Conservation (phyloP, 352 stramenopile genomes). For the Peronospora farinosa region DNA sequence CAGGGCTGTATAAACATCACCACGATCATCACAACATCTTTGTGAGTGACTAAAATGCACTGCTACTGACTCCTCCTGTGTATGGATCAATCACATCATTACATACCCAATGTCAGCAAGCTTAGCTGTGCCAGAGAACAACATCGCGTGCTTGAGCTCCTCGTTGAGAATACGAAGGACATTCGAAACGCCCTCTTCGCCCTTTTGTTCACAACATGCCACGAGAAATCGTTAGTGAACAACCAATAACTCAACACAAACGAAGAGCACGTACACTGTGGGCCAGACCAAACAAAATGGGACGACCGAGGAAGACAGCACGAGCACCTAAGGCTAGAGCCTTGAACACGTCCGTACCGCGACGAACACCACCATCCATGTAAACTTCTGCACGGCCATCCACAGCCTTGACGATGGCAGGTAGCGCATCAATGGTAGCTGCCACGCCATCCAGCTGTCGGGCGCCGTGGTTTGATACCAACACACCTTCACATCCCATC, state of each 20-base stretch:
- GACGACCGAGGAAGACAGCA: constrained; percentile 92
- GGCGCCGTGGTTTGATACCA: constrained; percentile 93
- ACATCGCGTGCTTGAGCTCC: constrained; percentile 91
- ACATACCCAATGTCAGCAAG: constrained; percentile 72
- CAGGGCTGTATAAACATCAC: constrained; percentile 16
- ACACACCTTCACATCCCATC: constrained; percentile 87
- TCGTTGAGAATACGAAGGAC: constrained; percentile 88
- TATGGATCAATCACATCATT: not conserved
- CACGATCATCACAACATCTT: not conserved
- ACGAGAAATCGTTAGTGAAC: not conserved
- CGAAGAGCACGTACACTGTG: constrained; percentile 53
- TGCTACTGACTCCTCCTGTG: not conserved
- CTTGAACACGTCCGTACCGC: constrained; percentile 94
- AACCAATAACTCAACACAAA: not conserved
- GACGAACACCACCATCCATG: constrained; percentile 91
- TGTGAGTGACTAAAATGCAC: constrained; percentile 2
- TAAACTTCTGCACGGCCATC: constrained; percentile 85
- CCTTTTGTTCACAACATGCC: constrained; percentile 25
- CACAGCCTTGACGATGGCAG: constrained; percentile 86
- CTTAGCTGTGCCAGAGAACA: constrained; percentile 59
- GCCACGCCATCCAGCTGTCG: constrained; percentile 88
- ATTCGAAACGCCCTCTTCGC: constrained; percentile 81
- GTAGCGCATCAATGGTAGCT: constrained; percentile 88
- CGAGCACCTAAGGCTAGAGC: constrained; percentile 87
- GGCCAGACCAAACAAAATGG: constrained; percentile 91